phyloP scores from a whole-genome alignment of 345 rosid species.

The Barbarea vulgaris region DNA sequence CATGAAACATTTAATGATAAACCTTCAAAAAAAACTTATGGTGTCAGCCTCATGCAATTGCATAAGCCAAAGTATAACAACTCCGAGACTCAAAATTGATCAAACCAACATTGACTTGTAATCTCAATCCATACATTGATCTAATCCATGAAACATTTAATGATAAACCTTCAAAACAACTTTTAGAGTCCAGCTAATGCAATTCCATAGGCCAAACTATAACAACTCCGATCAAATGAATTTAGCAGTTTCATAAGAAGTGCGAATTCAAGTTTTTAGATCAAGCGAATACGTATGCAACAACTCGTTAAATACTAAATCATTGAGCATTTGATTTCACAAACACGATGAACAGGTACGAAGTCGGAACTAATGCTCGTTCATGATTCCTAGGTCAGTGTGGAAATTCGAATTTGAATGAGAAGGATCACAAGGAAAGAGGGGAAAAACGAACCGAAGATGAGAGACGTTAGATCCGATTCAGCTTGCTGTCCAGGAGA shows the following conservation, averaged over 20 bases:
- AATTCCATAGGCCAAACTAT: neutral
- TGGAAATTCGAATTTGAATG: neutral
- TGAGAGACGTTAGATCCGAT: conserved; percentile 65
- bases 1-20: neutral
- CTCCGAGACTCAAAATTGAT: neutral
- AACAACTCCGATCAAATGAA: too few relatives aligned
- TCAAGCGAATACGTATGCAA: neutral
- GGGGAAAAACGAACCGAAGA: conserved; percentile 54
- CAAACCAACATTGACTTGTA: conserved; percentile 9
- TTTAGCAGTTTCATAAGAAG: too few relatives aligned
- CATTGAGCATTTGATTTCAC: neutral
- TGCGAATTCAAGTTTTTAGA: neutral
- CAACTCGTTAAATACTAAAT: neutral
- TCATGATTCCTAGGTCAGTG: neutral
- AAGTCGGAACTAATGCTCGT: neutral
- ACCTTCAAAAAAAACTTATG: neutral
- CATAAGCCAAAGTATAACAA: neutral
- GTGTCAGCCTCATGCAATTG: neutral
- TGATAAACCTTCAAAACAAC: neutral
- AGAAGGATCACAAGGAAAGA: neutral
- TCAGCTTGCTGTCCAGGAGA: conserved; percentile 49
- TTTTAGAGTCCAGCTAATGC: neutral
- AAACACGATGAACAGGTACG: neutral
- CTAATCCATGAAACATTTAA: conserved; percentile 16
- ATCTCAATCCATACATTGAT: conserved; percentile 8